Conservation (phyloP, 768 basidiomycete genomes). For the Suillus plorans region DNA sequence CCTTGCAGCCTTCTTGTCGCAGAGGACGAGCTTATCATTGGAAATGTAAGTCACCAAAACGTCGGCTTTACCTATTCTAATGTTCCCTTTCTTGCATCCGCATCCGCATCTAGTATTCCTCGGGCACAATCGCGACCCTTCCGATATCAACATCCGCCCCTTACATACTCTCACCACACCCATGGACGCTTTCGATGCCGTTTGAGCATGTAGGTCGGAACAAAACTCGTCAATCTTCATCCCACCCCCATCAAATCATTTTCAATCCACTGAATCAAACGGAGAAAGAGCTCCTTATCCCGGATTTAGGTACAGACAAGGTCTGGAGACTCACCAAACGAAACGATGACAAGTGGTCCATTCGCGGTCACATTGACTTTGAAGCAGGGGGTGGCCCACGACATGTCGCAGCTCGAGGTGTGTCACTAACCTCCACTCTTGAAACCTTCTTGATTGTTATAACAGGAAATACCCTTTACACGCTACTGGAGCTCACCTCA, state of each 20-base stretch:
- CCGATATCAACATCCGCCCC: no score
- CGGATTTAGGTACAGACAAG: slow-evolving; percentile 75
- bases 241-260: slow-evolving; percentile 78
- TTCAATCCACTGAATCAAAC: slow-evolving; percentile 40
- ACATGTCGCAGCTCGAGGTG: slow-evolving; percentile 65
- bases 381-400: slow-evolving; percentile 67
- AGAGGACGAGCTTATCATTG: slow-evolving; percentile 20
- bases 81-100: background rate
- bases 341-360: slow-evolving; percentile 46
- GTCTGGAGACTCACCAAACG: slow-evolving; percentile 55
- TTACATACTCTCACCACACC: no score
- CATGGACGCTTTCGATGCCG: no score
- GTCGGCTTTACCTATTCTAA: background rate
- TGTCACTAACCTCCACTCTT: no score
- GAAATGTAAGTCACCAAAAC: slow-evolving; percentile 39
- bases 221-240: slow-evolving; percentile 59
- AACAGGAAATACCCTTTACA: slow-evolving; percentile 63
- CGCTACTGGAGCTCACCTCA: slow-evolving; percentile 65
- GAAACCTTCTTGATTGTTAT: background rate
- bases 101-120: background rate
- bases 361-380: slow-evolving; percentile 47
- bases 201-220: slow-evolving; percentile 49
- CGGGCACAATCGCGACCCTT: background rate
- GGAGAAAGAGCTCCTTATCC: slow-evolving; percentile 62
- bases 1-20: slow-evolving; percentile 65